Base-by-base conservation (phyloP, 192 early-diverging fungal species). In the Dissophora globulifera region DNA sequence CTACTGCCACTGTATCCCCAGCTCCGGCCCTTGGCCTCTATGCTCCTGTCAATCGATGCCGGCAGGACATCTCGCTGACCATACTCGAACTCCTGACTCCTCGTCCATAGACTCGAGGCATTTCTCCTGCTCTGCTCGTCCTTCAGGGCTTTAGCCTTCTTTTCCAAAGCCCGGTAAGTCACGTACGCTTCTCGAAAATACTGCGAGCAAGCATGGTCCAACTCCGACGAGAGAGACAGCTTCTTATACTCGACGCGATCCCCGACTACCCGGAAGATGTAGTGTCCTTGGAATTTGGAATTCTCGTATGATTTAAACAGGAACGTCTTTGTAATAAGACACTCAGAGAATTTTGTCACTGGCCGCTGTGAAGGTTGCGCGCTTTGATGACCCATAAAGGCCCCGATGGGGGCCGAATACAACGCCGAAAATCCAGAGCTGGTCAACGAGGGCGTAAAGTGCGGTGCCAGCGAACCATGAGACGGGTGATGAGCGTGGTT, bases 221-320 rank as follows among this genome's bases (percentile, higher is more conserved):
- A 35, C 22, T 76, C 52, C 51, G 55, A 35, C 22, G 27, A 12
- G 10, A 22, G 9, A 17, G 56, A 55, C 16, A 76, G 38, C 23
- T 50, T 66, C 47, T 49, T 66, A 32, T 76, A 76, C 23, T 76
- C 72, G 52, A 76, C 46, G 26, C 52, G 57, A 15, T 67, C 47
- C 11, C 46, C 57, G 4, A 62, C 33, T 0, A 76, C 63, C 4
- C 72, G 56, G 15, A 76, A 76, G 43, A 76, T 40, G 51, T 76
- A 76, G 46, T 76, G 49, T 38, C 72, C 63, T 38, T 61, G 58
- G 20, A 61, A 49, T 20, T 17, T 47, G 8, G 72, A 55, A 31
- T 50, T 67, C 25, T 57, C 41, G 32, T 62, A 57, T 8, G 64
- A 66, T 16, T 58, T 43, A 53, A 76, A 76, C 2, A 76, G 43